phyloP scores from a whole-genome alignment of 768 basidiomycete species.

The Austroboletus eburneus region DNA sequence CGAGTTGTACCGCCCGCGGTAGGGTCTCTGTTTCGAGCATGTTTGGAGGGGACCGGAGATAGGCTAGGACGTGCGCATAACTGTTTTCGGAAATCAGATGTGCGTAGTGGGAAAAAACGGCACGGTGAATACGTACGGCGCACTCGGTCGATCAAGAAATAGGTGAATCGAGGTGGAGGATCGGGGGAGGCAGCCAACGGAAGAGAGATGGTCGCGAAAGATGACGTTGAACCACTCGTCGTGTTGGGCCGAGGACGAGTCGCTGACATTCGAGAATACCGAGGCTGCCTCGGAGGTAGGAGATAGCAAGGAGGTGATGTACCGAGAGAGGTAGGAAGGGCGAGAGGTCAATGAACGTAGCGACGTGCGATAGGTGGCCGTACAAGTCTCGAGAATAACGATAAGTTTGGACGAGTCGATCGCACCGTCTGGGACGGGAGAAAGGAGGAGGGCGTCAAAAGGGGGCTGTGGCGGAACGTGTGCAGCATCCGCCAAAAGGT shows the following conservation, averaged over 20 bases:
- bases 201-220: slow-evolving; percentile 60
- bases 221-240: slow-evolving; percentile 40
- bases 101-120: not conserved
- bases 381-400: slow-evolving; percentile 72
- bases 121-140: slow-evolving; percentile 53
- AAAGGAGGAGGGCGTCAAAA: slow-evolving; percentile 66
- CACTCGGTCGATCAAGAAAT: slow-evolving; percentile 77
- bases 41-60: slow-evolving; percentile 57
- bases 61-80: slow-evolving; percentile 66
- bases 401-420: slow-evolving; percentile 60
- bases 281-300: slow-evolving; percentile 49
- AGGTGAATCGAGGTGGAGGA: slow-evolving; percentile 53
- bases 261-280: slow-evolving; percentile 50
- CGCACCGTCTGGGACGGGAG: slow-evolving; percentile 44
- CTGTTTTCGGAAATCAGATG: slow-evolving; percentile 32
- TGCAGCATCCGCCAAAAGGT: slow-evolving; percentile 44
- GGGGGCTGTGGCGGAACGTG: slow-evolving; percentile 46
- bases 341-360: slow-evolving; percentile 64
- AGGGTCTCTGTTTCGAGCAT: slow-evolving; percentile 49
- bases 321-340: slow-evolving; percentile 61
- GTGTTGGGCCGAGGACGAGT: slow-evolving; percentile 21
- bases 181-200: slow-evolving; percentile 50
- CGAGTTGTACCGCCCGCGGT: slow-evolving; percentile 56
- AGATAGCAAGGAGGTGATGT: slow-evolving; percentile 44
- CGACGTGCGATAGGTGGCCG: slow-evolving; percentile 60